Base-by-base conservation (phyloP, 176 grass and related monocot species). In the Coix lacrymajobi region DNA sequence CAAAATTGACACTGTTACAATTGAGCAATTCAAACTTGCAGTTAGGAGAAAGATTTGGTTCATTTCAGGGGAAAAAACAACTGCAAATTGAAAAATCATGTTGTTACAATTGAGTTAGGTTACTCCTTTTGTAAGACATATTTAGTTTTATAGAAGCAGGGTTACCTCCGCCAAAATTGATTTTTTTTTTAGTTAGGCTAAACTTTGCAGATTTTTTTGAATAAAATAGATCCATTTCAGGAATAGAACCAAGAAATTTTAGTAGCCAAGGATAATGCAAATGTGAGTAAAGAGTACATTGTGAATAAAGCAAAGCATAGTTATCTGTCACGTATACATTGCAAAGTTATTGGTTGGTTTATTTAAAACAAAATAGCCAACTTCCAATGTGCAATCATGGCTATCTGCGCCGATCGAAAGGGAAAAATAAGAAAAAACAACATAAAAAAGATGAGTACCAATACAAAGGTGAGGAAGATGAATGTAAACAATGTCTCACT, bases 401-500 rank as follows among this genome's bases (percentile, higher is more conserved):
- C 7, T 14, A 72, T 28, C 15, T 45, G 25, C 13, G 7, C 63
- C n/a, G 1, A n/a, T 40, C 22, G 6, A 0, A 39, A 70, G 39
- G 38, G 12, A 26, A 71, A 71, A 17, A 28, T 1, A 51, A 51
- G 4, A 26, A 13, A 13, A 22, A 7, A 71, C 8, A 45, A 4
- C 49, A 16, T n/a, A 75, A 16, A 20, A 69, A 69, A 77, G 37
- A 43, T 65, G 15, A 46, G 61, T 92, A 95, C 93, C 93, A 92
- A 77, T 38, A 88, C 83, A 86, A 95, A 95, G 40, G 93, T 88
- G 75, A 88, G 30, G 85, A 95, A 95, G 34, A 95, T 72, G 46
- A 84, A 77, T 9, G 93, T 89, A 82, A 95, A 95, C 71, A 95
- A 67, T 22, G 83, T 92, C 83, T 95, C 93, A 81, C 93, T 92